These are phyloP conservation scores for Tilletia setariae DNA, from an alignment of 1,284 basidiomycete genomes.

Conservation along the genomic window DNA sequence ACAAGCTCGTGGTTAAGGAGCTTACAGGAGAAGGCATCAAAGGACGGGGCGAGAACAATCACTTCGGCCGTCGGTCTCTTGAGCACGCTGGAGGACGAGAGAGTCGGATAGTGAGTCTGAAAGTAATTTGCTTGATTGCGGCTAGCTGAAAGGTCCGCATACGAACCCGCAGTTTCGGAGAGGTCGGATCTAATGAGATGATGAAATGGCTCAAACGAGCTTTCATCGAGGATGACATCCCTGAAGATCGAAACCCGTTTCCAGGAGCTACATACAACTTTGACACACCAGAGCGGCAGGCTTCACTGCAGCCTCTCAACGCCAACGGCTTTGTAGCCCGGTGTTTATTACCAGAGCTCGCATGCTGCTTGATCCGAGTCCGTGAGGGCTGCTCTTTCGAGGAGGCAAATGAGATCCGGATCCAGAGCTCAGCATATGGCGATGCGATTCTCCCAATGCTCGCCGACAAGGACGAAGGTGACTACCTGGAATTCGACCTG, in stretches of 20 bases:
- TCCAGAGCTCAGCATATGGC: conserved; percentile 10
- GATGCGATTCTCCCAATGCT: conserved; percentile 1
- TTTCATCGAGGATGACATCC: background rate
- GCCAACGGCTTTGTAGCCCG: background rate
- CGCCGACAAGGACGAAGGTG: conserved; percentile 1
- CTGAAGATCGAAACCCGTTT: background rate
- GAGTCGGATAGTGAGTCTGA: background rate
- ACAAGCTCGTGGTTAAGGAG: background rate
- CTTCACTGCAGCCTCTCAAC: conserved; percentile 3
- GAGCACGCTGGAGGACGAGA: background rate
- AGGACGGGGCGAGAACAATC: background rate
- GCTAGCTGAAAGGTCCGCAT: background rate
- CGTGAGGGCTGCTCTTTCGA: background rate
- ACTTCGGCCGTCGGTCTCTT: background rate
- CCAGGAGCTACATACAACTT: background rate
- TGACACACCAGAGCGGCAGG: background rate
- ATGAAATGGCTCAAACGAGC: conserved; percentile 6
- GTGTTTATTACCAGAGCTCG: conserved; percentile 3
- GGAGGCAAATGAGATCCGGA: background rate
- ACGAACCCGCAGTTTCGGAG: background rate
- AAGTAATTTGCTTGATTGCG: background rate
- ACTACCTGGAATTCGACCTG: conserved; percentile 9
- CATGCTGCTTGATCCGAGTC: conserved; percentile 4
- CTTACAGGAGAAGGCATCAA: background rate
- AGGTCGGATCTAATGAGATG: background rate